Conservation (phyloP, 1,284 basidiomycete species). For the Clitocybe nebularis region DNA sequence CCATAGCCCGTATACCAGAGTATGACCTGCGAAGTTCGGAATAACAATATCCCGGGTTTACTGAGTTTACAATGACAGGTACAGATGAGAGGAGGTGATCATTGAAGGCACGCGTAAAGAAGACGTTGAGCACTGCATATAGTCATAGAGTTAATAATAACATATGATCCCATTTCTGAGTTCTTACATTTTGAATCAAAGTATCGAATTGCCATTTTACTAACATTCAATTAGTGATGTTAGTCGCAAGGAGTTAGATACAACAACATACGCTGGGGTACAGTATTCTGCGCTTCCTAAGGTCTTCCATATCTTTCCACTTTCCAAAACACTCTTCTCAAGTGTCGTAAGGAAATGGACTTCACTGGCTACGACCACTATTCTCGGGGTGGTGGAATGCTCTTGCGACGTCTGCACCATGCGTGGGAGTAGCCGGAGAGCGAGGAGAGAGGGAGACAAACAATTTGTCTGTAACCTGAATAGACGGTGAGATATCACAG, state of each 20-base stretch:
- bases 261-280: constrained; percentile 12
- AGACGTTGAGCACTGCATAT: constrained; percentile 35
- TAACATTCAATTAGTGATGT: constrained; percentile 4
- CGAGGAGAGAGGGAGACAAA: constrained; percentile 34
- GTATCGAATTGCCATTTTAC: constrained; percentile 22
- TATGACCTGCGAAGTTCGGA: constrained; percentile 32
- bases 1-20: constrained; percentile 10
- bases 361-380: constrained; percentile 34
- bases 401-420: constrained; percentile 33
- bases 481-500: neutral
- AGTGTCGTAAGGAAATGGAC: constrained; percentile 24
- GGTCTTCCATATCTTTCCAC: constrained; percentile 22
- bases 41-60: constrained; percentile 44
- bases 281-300: constrained; percentile 28
- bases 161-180: no score
- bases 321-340: constrained; percentile 20
- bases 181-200: constrained; percentile 29
- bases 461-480: constrained; percentile 41
- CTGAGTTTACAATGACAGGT: constrained; percentile 30
- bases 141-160: constrained; percentile 2
- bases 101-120: constrained; percentile 36
- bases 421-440: constrained; percentile 37
- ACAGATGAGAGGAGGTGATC: constrained; percentile 26
- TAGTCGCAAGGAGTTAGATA: neutral
- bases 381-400: constrained; percentile 25